phyloP scores from a whole-genome alignment of 2,329 filamentous ascomycete species.

The Aspergillus ochraceoroseus region DNA sequence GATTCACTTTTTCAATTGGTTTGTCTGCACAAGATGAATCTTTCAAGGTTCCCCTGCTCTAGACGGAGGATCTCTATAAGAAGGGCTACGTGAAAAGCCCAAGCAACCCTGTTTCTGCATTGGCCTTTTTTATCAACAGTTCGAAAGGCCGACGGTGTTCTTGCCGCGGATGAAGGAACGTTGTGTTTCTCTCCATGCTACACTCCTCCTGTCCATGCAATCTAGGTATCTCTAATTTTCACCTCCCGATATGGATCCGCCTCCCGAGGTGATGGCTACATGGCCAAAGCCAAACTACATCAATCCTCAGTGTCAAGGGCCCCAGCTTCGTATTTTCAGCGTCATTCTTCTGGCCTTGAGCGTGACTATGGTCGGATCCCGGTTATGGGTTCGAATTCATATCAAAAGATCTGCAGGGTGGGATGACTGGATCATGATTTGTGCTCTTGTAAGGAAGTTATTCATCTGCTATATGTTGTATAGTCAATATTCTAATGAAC shows the following conservation, averaged over 20 bases:
- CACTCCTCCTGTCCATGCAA: no score
- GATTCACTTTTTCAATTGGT: no score
- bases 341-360: constrained; percentile 5
- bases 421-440: constrained; percentile 10
- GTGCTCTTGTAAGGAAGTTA: constrained; percentile 3
- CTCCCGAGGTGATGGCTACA: constrained; percentile 5
- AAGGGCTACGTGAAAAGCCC: no score
- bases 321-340: constrained; percentile 3
- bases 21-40: no score
- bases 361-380: constrained; percentile 1
- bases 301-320: constrained; percentile 4
- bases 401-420: constrained; percentile 7
- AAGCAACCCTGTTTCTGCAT: no score
- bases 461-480: neutral
- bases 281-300: constrained; percentile 10
- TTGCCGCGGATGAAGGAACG: no score
- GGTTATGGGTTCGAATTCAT: constrained; percentile 7
- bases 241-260: neutral
- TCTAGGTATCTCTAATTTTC: no score
- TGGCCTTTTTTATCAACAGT: no score
- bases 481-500: neutral
- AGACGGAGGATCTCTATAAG: no score
- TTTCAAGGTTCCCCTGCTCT: no score
- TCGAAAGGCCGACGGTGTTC: no score
- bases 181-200: no score